Percentiles rank a stretch among this genome's conserved stretches.
Conservation (phyloP, 2,329 filamentous ascomycete species). For the Fusarium illudens region DNA sequence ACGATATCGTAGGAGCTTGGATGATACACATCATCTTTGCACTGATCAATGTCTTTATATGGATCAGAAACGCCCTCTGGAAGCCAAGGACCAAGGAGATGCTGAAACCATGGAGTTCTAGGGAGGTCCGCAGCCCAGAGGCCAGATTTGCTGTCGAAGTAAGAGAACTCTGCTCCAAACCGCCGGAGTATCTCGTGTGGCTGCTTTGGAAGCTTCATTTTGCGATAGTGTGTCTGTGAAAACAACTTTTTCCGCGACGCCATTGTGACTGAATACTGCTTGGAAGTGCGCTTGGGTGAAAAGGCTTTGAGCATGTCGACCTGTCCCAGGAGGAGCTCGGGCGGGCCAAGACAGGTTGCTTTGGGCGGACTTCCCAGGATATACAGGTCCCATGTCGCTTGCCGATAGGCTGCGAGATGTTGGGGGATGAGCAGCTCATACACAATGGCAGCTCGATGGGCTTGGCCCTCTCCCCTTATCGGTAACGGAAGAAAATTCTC, state of each 20-base stretch:
- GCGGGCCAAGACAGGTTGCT: not conserved
- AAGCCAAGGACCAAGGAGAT: slow-evolving; percentile 40
- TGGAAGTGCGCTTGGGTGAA: not conserved
- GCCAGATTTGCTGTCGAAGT: slow-evolving; percentile 17
- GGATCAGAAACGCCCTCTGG: slow-evolving; percentile 27
- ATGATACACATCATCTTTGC: slow-evolving; percentile 24
- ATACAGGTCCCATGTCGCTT: slow-evolving; percentile 25
- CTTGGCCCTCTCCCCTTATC: accelerated
- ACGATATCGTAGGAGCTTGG: slow-evolving; percentile 65
- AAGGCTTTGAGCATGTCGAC: not conserved
- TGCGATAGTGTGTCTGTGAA: slow-evolving; percentile 39
- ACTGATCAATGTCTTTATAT: not conserved
- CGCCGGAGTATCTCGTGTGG: slow-evolving; percentile 14
- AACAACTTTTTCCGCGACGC: slow-evolving; percentile 41
- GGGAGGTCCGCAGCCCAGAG: slow-evolving; percentile 27
- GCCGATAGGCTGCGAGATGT: slow-evolving; percentile 52
- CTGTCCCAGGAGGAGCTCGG: slow-evolving; percentile 1
- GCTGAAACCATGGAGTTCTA: slow-evolving; percentile 6
- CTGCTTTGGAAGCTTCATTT: slow-evolving; percentile 22
- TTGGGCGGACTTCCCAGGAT: slow-evolving; percentile 15
- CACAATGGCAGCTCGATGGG: slow-evolving; percentile 55
- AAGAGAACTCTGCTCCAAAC: slow-evolving; percentile 29
- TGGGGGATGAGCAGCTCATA: slow-evolving; percentile 54
- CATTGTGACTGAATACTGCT: slow-evolving; percentile 16
- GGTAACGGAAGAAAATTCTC: slow-evolving; percentile 40